Evolutionary conservation across 1,284 basidiomycete genomes (phyloP).

Genomic region (Papiliotrema laurentii): DNA sequence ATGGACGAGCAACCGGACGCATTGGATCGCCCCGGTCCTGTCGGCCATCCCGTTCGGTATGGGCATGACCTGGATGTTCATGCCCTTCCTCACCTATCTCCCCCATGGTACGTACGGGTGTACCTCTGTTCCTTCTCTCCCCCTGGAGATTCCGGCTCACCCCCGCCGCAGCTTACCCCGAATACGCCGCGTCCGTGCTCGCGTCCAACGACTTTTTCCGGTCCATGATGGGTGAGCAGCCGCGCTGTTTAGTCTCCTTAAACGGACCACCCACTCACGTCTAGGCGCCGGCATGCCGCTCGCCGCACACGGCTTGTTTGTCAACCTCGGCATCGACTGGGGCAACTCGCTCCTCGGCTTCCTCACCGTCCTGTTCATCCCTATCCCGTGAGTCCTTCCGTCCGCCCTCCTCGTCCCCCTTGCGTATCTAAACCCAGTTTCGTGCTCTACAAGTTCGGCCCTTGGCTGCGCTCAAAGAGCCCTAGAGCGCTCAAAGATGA

Average conservation of each 20-base stretch:
- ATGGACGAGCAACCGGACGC: conserved; percentile 30
- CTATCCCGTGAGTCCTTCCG: conserved; percentile 22
- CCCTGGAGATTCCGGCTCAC: neutral
- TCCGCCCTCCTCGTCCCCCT: neutral
- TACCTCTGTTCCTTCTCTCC: neutral
- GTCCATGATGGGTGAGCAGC: conserved; percentile 36
- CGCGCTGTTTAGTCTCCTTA: no score
- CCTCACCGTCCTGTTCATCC: conserved; percentile 28
- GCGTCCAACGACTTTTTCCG: conserved; percentile 49
- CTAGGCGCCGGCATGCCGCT: conserved; percentile 44
- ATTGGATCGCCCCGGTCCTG: conserved; percentile 35
- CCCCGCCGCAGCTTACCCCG: conserved; percentile 21
- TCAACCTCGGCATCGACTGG: conserved; percentile 46
- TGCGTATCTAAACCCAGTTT: conserved; percentile 4
- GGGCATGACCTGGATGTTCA: conserved; percentile 30
- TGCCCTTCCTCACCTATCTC: conserved; percentile 20
- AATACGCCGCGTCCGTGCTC: conserved; percentile 30
- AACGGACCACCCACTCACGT: no score
- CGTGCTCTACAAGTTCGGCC: conserved; percentile 9
- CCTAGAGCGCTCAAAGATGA: conserved; percentile 11
- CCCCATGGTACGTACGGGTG: conserved; percentile 13
- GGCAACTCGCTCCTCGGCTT: conserved; percentile 43
- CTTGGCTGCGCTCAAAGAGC: conserved; percentile 5
- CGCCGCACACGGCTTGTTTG: conserved; percentile 42
- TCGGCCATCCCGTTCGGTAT: conserved; percentile 26